Evolutionary conservation across 257 asterid genomes (phyloP).

Genomic region (Eucommia ulmoides): DNA sequence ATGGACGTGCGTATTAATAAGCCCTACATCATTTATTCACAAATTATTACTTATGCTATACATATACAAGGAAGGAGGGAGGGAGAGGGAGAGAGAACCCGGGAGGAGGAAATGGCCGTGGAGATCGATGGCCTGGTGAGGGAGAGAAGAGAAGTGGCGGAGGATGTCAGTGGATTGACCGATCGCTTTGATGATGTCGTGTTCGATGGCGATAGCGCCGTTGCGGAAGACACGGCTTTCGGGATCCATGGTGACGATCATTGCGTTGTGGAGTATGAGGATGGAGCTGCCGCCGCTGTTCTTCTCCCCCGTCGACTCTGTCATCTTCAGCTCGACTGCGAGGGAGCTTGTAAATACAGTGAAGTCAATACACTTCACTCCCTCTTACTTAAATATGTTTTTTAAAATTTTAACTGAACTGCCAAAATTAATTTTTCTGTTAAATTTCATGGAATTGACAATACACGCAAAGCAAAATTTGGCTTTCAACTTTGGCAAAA

Average conservation of each 20-base stretch:
- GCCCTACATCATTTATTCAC: conserved; percentile 17
- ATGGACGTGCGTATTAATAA: conserved; percentile 73
- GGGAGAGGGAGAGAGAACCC: conserved; percentile 15
- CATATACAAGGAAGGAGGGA: not conserved
- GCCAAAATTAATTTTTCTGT: too few species aligned
- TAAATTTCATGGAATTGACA: too few species aligned
- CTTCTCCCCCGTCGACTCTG: too few species aligned
- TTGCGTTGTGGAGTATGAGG: conserved; percentile 45
- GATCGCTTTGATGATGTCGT: conserved; percentile 37
- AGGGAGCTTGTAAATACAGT: too few species aligned
- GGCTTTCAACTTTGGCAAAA: too few species aligned
- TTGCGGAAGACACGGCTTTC: conserved; percentile 35
- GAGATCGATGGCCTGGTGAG: conserved; percentile 35
- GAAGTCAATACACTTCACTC: too few species aligned
- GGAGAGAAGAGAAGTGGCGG: conserved; percentile 25
- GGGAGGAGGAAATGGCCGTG: conserved; percentile 45
- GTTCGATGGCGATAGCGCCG: conserved; percentile 52
- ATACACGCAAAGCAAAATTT: too few species aligned
- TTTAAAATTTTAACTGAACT: too few species aligned
- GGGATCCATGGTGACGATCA: conserved; percentile 54
- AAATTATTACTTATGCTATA: not conserved
- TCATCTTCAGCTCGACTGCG: too few species aligned
- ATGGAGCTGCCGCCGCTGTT: too few species aligned
- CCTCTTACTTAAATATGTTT: too few species aligned
- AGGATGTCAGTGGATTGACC: conserved; percentile 45